Base-by-base conservation (phyloP, 1,284 basidiomycete species). In the Wallemia ichthyophaga region DNA sequence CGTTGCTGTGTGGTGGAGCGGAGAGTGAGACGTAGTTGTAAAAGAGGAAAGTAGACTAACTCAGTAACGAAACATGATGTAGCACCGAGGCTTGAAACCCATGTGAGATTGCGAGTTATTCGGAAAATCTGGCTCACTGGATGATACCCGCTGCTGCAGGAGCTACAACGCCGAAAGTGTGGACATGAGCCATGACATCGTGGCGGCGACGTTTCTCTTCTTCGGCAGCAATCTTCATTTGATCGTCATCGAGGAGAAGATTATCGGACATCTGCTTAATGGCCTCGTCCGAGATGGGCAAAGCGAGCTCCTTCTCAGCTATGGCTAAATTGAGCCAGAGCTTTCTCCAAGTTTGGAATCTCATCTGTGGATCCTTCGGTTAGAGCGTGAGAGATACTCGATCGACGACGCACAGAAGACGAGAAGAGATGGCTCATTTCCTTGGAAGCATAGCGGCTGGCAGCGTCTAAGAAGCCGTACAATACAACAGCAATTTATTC, bases 11-110 rank as follows among this genome's bases (percentile, higher is more conserved):
- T n/a, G n/a, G 64, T 2, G 59, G 23, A 59, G 26, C 56, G 57
- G n/a, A 19, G 55, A 17, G 17, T 57, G 25, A 56, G 27, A 25
- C 19, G 24, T 21, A 27, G 28, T n/a, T 21, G 7, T 37, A 2
- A 24, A 15, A n/a, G 26, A 32, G 5, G 17, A 31, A 31, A 31
- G 7, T 31, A n/a, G 1, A 17, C 81, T 65, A 64, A 89, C 85
- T 98, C 92, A 27, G 92, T 98, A 57, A 98, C 92, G 72, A 91
- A 98, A 74, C 92, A 98, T 2, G 91, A 95, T 5, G 92, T 98
- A 48, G 92, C 92, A 58, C 94, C 92, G 33, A 96, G 73, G 69
- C 85, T 87, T 64, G 54, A 33, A 58, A 59, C 28, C 59, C 55
- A 24, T 56, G 60, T 33, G 54, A 28, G 28, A 17, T n/a, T 7